phyloP scores from a whole-genome alignment of 2,329 filamentous ascomycete genomes.

The Fusarium caatingaense region DNA sequence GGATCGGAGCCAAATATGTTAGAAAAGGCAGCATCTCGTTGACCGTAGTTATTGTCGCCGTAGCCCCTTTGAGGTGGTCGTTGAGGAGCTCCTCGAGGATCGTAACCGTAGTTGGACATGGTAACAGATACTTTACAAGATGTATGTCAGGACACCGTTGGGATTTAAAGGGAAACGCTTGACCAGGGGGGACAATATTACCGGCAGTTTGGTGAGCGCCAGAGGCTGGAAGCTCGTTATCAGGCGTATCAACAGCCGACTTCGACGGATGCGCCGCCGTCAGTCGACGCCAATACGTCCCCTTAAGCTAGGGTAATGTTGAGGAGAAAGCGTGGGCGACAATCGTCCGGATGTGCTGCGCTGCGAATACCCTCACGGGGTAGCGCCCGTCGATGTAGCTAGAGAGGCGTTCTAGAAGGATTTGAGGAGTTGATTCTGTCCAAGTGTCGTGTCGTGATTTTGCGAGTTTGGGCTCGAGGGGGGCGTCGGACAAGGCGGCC shows the following conservation, averaged over 20 bases:
- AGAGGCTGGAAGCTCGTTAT: constrained; percentile 42
- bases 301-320: constrained; percentile 36
- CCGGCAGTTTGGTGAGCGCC: constrained; percentile 40
- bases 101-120: constrained; percentile 71
- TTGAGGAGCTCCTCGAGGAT: constrained; percentile 61
- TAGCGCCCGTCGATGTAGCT: constrained; percentile 24
- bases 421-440: constrained; percentile 30
- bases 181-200: constrained; percentile 25
- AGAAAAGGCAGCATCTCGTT: constrained; percentile 94
- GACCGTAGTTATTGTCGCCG: constrained; percentile 64
- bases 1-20: constrained; percentile 94
- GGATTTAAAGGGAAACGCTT: not conserved
- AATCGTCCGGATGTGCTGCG: constrained; percentile 23
- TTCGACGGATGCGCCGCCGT: constrained; percentile 51
- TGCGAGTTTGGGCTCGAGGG: constrained; percentile 39
- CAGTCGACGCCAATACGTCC: constrained; percentile 47
- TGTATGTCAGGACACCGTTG: constrained; percentile 22
- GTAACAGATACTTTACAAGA: constrained; percentile 38
- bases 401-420: constrained; percentile 21
- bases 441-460: constrained; percentile 38
- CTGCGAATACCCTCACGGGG: constrained; percentile 31
- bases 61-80: constrained; percentile 57
- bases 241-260: constrained; percentile 45
- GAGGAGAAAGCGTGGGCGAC: constrained; percentile 27
- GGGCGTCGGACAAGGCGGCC: constrained; percentile 30